These are phyloP conservation scores for Aspergillus bombycis DNA, from an alignment of 2,329 filamentous ascomycete species.

Conservation along the genomic window DNA sequence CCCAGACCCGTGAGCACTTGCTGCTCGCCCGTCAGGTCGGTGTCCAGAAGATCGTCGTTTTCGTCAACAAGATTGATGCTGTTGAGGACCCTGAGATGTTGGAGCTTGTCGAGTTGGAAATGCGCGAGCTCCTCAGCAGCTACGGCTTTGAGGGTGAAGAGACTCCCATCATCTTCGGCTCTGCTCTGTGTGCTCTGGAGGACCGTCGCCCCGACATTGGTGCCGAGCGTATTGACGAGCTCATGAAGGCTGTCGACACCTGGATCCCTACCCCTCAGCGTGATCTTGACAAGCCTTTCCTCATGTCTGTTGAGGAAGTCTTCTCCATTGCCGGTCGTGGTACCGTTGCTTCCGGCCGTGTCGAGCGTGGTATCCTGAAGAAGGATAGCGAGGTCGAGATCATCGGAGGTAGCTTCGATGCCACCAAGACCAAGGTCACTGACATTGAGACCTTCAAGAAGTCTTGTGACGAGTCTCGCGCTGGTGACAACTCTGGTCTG, in stretches of 20 bases:
- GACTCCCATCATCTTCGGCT: constrained; percentile 95
- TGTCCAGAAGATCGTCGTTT: constrained; percentile 97
- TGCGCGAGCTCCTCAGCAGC: constrained; percentile 89
- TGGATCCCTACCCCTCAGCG: constrained; percentile 97
- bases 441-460: constrained; percentile 99
- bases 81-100: constrained; percentile 99
- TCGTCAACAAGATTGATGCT: constrained; percentile 99
- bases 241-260: constrained; percentile 83
- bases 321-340: constrained; percentile 92
- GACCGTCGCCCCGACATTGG: constrained; percentile 86
- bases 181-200: constrained; percentile 91
- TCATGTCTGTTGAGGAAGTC: constrained; percentile 96
- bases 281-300: constrained; percentile 96
- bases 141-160: constrained; percentile 99
- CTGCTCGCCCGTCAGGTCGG: constrained; percentile 97
- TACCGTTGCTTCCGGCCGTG: constrained; percentile 94
- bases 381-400: constrained; percentile 93
- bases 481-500: constrained; percentile 97
- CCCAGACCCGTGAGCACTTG: constrained; percentile 97
- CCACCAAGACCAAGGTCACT: constrained; percentile 98
- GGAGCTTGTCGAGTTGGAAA: constrained; percentile 99
- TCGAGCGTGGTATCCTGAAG: constrained; percentile 94
- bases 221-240: constrained; percentile 83
- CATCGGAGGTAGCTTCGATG: constrained; percentile 76
- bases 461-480: constrained; percentile 93